Evolutionary conservation across 768 basidiomycete species (phyloP).

Genomic region (Holtermanniella nyarrowii): DNA sequence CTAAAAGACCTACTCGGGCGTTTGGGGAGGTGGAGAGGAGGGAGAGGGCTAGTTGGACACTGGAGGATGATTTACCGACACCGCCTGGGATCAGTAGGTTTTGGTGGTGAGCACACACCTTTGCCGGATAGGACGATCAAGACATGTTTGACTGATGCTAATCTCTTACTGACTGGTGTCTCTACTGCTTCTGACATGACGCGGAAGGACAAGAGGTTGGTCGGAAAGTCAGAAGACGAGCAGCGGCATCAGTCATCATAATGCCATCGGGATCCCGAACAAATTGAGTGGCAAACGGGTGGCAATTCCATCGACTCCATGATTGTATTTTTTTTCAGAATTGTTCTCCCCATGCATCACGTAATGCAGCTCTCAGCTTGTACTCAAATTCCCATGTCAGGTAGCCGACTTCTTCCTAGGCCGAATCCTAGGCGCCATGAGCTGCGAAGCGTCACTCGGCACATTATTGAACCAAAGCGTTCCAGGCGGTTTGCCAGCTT

Average conservation of each 20-base stretch:
- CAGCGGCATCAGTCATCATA: background rate
- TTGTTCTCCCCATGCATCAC: no score
- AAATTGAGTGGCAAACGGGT: no score
- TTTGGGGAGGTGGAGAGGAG: slow-evolving; percentile 57
- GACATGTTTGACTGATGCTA: slow-evolving; percentile 66
- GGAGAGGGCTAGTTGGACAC: slow-evolving; percentile 80
- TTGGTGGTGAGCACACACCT: slow-evolving; percentile 39
- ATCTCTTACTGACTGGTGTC: slow-evolving; percentile 60
- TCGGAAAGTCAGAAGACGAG: background rate
- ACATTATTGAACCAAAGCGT: slow-evolving; percentile 34
- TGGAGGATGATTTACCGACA: slow-evolving; percentile 95
- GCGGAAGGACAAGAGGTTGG: background rate
- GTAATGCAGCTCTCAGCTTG: no score
- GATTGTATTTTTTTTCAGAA: no score
- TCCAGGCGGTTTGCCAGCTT: slow-evolving; percentile 18
- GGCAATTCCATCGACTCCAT: no score
- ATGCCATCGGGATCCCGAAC: no score
- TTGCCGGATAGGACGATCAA: slow-evolving; percentile 92
- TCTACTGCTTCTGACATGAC: slow-evolving; percentile 33
- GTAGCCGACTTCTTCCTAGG: background rate
- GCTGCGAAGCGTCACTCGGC: slow-evolving; percentile 23
- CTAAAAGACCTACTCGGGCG: slow-evolving; percentile 74
- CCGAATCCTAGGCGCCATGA: slow-evolving; percentile 17
- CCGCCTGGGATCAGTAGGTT: slow-evolving; percentile 46
- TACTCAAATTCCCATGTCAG: no score